Base-by-base conservation (phyloP, 2,329 filamentous ascomycete genomes). In the Xylaria sp. region DNA sequence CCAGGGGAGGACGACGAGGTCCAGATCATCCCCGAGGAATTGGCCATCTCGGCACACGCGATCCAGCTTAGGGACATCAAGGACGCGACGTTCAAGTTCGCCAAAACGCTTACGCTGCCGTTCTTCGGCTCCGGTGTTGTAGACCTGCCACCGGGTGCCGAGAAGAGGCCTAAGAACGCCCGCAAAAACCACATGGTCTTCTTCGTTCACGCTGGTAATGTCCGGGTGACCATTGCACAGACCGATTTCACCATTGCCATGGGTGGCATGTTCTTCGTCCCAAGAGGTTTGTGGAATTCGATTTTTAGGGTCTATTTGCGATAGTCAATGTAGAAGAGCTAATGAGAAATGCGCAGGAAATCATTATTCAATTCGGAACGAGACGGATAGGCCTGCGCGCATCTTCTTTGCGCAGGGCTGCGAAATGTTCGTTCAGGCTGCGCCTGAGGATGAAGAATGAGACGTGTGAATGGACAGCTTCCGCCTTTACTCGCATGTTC, bases 161-260 rank as follows among this genome's bases (percentile, higher is more conserved):
- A 90, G 73, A 99, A 99, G 81, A 87, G 89, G 68, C 86, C 89
- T 49, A 98, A 98, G 83, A 98, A 97, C 77, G 90, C 91, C 35
- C 85, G 94, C 65, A 93, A 91, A 79, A 98, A 97, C 92, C 93
- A 97, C 73, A 95, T 99, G 90, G 89, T 91, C 1, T 98, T 98
- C 76, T 97, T 96, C 70, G 90, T 99, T 29, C 89, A 92, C 69
- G 85, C 86, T 44, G 95, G 95, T 21, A 88, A 90, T 66, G 92
- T 97, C 19, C 82, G 87, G 67, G 93, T 97, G 19, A 90, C 87
- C 27, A 85, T 96, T 48, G 87, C 90, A 67, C 86, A 90, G 66
- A 90, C 85, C 23, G 81, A 83, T 64, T 98, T 99, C 74, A 87
- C 90, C 58, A 93, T 97, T 66, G 87, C 89, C 37, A 92, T 90